Base-by-base conservation (phyloP, 2,329 filamentous ascomycete genomes). In the Clonostachys sp. region DNA sequence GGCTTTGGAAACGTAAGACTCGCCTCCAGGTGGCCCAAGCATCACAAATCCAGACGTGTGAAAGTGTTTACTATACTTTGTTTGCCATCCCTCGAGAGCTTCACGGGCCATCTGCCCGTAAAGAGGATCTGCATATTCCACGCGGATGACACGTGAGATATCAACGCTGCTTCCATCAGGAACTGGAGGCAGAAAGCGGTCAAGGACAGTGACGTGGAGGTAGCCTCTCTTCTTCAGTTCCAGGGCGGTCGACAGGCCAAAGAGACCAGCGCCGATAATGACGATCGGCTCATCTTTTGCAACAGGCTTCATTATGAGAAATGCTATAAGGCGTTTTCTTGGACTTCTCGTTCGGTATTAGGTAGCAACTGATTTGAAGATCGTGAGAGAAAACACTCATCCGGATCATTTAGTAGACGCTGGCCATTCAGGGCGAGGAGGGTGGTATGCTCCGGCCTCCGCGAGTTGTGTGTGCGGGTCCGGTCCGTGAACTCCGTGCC, bases 101-200 rank as follows among this genome's bases (percentile, higher is more conserved):
- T 65, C 60, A 13, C 51, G 51, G 5, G 80, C 84, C 45, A 89
- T 76, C 41, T 68, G 66, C 5, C 80, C 74, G 57, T 89, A 89
- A 13, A 78, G 70, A 0, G 74, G 64, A 53, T 84, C 76, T 12
- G 82, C 80, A 56, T 89, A 89, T 64, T 89, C 86, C 41, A 64
- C 55, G 6, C 68, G 64, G 41, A 71, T 62, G 48, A 71, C 61
- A 16, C 69, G 65, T 6, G 68, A 71, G 16, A 66, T 61, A 48
- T 72, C 67, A n/a, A 68, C 65, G 41, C 65, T 69, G 47, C 67
- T 66, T 30, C 63, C 63, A 35, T 45, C 44, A 8, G 24, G n/a
- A n/a, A 45, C 44, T 13, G 44, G 44, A 3, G 44, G 44, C 4
- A 45, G 24, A 40, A 36, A 35, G 5, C 44, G n/a, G 16, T 45